Evolutionary conservation across 441 rosid species (phyloP).

Genomic region (Aquilaria agallochum): DNA sequence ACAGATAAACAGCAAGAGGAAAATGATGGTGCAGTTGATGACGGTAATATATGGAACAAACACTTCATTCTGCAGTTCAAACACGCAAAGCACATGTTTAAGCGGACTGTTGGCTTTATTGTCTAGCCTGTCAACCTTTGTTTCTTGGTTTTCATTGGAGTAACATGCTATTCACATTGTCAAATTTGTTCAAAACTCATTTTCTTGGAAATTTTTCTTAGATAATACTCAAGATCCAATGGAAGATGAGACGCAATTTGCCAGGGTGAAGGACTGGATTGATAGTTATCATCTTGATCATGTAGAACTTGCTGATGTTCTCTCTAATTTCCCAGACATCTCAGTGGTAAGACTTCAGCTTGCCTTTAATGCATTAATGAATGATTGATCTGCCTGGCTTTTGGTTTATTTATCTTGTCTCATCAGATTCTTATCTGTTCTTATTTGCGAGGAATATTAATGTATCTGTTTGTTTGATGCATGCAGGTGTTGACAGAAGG

Average conservation of each 20-base stretch:
- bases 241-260: constrained; percentile 78
- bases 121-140: background rate
- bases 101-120: background rate
- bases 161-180: background rate
- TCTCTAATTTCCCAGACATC: constrained; percentile 79
- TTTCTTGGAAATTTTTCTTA: constrained; percentile 24
- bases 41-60: constrained; percentile 39
- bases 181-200: background rate
- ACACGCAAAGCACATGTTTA: background rate
- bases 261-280: constrained; percentile 85
- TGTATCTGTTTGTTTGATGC: constrained; percentile 10
- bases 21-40: constrained; percentile 48
- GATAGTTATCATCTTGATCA: constrained; percentile 41
- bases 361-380: background rate
- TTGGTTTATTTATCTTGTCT: constrained; percentile 4
- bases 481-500: constrained; percentile 85
- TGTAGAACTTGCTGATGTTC: constrained; percentile 65
- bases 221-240: constrained; percentile 81
- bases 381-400: background rate
- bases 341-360: constrained; percentile 46
- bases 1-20: constrained; percentile 55
- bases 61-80: background rate
- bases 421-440: constrained; percentile 7
- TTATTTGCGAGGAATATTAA: constrained; percentile 3
- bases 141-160: background rate